These are phyloP conservation scores for Lathyrus aphaca DNA, from an alignment of 306 rosid genomes.

Conservation along the genomic window DNA sequence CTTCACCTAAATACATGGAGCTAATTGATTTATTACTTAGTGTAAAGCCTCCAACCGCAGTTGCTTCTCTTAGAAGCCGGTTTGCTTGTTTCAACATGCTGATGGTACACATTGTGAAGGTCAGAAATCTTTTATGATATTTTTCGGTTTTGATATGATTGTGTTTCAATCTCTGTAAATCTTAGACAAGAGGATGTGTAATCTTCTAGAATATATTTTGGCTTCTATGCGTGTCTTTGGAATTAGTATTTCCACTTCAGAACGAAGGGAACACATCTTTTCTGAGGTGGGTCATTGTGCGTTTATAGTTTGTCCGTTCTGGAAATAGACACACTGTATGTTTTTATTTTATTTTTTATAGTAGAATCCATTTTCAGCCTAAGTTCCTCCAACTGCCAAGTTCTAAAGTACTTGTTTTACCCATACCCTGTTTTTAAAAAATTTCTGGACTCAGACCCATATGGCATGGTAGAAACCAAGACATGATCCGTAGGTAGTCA, in stretches of 20 bases:
- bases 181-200: not conserved
- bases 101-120: constrained; percentile 77
- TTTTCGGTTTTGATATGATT: constrained; percentile 3
- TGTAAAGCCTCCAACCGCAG: constrained; percentile 60
- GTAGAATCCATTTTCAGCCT: not conserved
- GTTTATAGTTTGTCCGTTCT: not conserved
- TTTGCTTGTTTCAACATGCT: constrained; percentile 67
- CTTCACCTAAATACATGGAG: constrained; percentile 60
- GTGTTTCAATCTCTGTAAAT: constrained; percentile 6
- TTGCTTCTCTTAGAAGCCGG: constrained; percentile 64
- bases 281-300: not conserved
- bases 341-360: not conserved
- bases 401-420: too few species aligned
- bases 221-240: not conserved
- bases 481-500: not conserved
- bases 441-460: not conserved
- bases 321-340: not conserved
- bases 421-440: not conserved
- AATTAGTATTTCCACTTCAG: not conserved
- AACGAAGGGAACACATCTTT: not conserved
- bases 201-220: not conserved
- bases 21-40: constrained; percentile 64
- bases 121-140: constrained; percentile 40
- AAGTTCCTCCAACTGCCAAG: not conserved
- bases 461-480: not conserved